A percentile compares a stretch with the other conserved stretches of the same genome.
phyloP scores from a whole-genome alignment of 2,329 filamentous ascomycete genomes.

The Berkeleyomyces basicola region DNA sequence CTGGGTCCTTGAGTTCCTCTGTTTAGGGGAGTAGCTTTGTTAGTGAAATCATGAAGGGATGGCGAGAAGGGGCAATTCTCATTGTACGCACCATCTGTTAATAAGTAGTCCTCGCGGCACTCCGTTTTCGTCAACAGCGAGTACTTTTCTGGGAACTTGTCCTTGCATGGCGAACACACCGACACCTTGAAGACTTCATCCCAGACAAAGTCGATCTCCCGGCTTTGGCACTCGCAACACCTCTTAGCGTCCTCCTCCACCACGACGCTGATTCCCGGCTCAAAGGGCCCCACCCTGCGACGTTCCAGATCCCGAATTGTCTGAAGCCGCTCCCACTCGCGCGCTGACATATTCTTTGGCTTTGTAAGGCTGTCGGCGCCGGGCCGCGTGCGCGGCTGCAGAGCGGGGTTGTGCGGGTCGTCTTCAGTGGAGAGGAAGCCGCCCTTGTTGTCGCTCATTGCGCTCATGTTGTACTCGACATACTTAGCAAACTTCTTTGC shows the following conservation, averaged over 20 bases:
- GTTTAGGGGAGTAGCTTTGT: not conserved
- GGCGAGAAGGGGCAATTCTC: not conserved
- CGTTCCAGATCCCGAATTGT: slow-evolving; percentile 54
- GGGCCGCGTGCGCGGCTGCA: slow-evolving; percentile 26
- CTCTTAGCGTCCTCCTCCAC: slow-evolving; percentile 49
- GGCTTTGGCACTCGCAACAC: slow-evolving; percentile 64
- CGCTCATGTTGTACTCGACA: slow-evolving; percentile 94
- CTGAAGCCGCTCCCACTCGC: slow-evolving; percentile 80
- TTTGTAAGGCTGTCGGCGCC: slow-evolving; percentile 39
- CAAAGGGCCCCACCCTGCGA: slow-evolving; percentile 65
- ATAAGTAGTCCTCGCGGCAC: slow-evolving; percentile 81
- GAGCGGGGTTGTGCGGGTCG: slow-evolving; percentile 73
- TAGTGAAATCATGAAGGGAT: not conserved
- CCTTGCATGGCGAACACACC: slow-evolving; percentile 75
- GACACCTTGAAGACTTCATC: slow-evolving; percentile 62
- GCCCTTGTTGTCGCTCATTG: slow-evolving; percentile 96
- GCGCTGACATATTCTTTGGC: slow-evolving; percentile 74
- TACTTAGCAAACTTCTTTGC: slow-evolving; percentile 83
- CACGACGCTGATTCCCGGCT: slow-evolving; percentile 70
- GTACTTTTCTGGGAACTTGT: slow-evolving; percentile 81
- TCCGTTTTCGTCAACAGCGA: slow-evolving; percentile 93
- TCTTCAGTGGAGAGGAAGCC: slow-evolving; percentile 85
- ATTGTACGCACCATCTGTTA: slow-evolving; percentile 61
- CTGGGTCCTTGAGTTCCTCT: slow-evolving; percentile 81
- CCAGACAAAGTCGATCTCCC: slow-evolving; percentile 94